Base-by-base conservation (phyloP, 805 yeast species). In the Kurtzmaniella fragi region DNA sequence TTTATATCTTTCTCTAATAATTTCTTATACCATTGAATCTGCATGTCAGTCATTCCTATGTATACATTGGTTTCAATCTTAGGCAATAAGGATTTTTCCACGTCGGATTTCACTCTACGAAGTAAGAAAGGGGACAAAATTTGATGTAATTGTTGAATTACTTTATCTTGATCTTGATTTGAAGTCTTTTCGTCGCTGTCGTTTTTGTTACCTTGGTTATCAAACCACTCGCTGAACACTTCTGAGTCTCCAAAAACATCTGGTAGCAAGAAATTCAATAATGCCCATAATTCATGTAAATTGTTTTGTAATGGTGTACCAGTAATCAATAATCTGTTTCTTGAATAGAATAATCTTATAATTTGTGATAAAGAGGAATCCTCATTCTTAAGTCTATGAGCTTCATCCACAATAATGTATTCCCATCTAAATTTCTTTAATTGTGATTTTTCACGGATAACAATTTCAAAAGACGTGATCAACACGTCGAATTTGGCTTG, bases 301-400 rank as follows among this genome's bases (percentile, higher is more conserved):
- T 93, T 93, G 58, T 91, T 91, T 54, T 91, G 99, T 38, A 91
- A 64, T 0, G 99, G 99, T 0, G 99, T 91, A 47, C 99, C 99
- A 0, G 99, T 91, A 43, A 91, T 89, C 42, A 91, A 67, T 33
- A 91, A 64, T 44, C 99, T 71, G 57, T 87, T 87, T 42, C 81
- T 78, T 13, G 96, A 87, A 56, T 85, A 84, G 56, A 91, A 89
- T 17, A 89, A 61, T 47, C 98, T 77, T 43, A 93, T 90, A 46
- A 93, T 90, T 61, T 91, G 97, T 2, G 97, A 88, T 37, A 91
- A 69, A 29, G 93, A 82, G 48, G 95, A 82, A 54, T 87, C 95
- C 56, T 93, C 98, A 58, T 93, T 93, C 57, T 91, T 91, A 57
- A 91, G 91, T 57, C 98, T 78, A 61, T 91, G 99, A 2, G 98